phyloP scores from a whole-genome alignment of 345 rosid genomes.

The Citrus inodora region DNA sequence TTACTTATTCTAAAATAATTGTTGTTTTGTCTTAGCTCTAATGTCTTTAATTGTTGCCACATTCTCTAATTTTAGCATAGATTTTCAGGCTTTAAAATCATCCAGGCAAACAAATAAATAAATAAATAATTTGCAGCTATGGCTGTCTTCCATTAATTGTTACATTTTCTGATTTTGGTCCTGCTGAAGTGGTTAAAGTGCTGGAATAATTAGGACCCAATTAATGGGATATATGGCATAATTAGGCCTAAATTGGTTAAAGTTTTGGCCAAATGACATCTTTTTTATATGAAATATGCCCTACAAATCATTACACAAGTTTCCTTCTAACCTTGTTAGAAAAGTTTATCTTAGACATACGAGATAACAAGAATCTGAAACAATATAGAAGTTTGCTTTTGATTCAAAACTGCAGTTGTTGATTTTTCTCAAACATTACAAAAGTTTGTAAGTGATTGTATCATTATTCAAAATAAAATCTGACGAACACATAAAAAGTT shows the following conservation, averaged over 20 bases:
- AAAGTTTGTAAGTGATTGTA: no score
- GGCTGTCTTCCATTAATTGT: not conserved
- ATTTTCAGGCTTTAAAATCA: no score
- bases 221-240: not conserved
- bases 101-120: no score
- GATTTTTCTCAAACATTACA: not conserved
- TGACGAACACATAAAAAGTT: not conserved
- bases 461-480: no score
- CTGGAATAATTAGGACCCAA: not conserved
- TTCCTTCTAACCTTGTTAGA: not conserved
- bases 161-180: not conserved
- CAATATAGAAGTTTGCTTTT: not conserved
- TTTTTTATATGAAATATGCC: not conserved
- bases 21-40: not conserved
- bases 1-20: not conserved
- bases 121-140: no score
- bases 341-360: not conserved
- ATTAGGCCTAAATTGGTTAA: not conserved
- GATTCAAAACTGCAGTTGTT: not conserved
- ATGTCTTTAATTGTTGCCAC: not conserved
- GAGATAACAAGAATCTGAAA: not conserved
- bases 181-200: not conserved
- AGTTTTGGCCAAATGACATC: not conserved
- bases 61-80: not conserved
- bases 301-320: not conserved